Conservation (phyloP, 306 rosid species). For the Trifolium fragiferum region DNA sequence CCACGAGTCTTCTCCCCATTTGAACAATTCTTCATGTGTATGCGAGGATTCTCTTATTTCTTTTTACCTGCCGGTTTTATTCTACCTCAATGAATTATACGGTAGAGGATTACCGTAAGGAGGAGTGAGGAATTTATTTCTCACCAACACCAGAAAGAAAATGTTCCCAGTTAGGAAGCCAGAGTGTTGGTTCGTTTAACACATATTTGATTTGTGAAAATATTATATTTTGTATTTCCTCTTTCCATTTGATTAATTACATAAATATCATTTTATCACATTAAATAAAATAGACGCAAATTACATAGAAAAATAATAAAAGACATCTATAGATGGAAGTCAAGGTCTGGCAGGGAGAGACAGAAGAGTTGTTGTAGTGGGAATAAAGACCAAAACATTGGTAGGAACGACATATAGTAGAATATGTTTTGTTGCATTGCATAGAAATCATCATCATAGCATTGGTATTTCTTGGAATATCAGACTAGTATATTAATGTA, state of each 20-base stretch:
- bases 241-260: background rate
- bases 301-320: background rate
- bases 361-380: background rate
- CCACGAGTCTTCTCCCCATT: background rate
- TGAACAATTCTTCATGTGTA: background rate
- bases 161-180: background rate
- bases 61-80: background rate
- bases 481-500: background rate
- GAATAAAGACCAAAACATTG: constrained; percentile 9
- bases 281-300: background rate
- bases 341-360: background rate
- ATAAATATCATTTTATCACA: background rate
- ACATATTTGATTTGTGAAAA: background rate
- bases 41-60: background rate
- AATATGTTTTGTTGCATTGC: constrained; percentile 1
- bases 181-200: background rate
- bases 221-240: background rate
- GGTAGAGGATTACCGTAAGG: background rate
- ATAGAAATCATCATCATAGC: background rate
- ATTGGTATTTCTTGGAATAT: background rate
- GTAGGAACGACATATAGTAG: background rate
- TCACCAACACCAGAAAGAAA: background rate
- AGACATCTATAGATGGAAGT: background rate
- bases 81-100: background rate
- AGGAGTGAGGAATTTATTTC: background rate